Conservation (phyloP, 2,329 filamentous ascomycete species). For the Nemania sp. region DNA sequence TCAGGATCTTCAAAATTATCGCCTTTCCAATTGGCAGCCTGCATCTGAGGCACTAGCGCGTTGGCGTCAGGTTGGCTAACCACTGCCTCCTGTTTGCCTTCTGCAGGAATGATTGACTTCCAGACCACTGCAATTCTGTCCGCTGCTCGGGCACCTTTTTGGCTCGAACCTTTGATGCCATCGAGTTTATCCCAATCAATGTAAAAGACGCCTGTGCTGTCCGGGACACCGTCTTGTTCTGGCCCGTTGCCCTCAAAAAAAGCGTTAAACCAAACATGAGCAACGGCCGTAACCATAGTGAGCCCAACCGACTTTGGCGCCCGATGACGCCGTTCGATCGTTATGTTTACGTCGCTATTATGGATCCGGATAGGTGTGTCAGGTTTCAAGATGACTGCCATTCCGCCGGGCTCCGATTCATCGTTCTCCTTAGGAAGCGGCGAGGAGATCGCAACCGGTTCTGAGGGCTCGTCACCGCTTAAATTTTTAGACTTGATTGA, state of each 20-base stretch:
- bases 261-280: constrained; percentile 96
- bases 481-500: constrained; percentile 29
- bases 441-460: constrained; percentile 37
- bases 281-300: constrained; percentile 91
- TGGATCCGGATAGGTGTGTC: constrained; percentile 75
- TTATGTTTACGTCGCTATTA: constrained; percentile 89
- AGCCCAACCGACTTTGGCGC: constrained; percentile 80
- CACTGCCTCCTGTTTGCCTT: constrained; percentile 51
- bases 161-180: constrained; percentile 88
- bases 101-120: constrained; percentile 61
- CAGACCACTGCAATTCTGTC: constrained; percentile 89
- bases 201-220: constrained; percentile 73
- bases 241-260: constrained; percentile 89
- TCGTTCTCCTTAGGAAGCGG: constrained; percentile 45
- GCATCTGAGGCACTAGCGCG: constrained; percentile 76
- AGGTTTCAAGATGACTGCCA: constrained; percentile 83
- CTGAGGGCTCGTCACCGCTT: constrained; percentile 1
- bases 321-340: constrained; percentile 87
- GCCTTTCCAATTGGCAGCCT: constrained; percentile 81
- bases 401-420: constrained; percentile 69
- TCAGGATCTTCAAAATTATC: constrained; percentile 59
- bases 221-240: constrained; percentile 73
- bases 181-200: constrained; percentile 80
- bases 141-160: constrained; percentile 84
- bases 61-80: constrained; percentile 75